Evolutionary conservation across 345 rosid species (phyloP).

Genomic region (Citrus trifoliata): DNA sequence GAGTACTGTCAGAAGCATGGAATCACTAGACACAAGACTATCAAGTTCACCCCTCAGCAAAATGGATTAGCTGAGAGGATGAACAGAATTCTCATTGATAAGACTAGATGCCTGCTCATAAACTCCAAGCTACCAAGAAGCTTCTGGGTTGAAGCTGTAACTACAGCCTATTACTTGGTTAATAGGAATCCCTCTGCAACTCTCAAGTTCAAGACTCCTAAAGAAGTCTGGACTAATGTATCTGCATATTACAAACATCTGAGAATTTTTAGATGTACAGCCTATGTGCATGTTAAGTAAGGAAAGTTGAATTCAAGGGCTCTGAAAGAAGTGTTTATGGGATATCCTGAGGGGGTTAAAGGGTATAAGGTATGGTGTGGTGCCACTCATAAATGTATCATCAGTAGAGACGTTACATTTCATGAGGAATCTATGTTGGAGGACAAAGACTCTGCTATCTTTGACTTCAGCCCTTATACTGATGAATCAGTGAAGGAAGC

Average conservation of each 20-base stretch:
- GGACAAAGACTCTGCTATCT: rapidly evolving
- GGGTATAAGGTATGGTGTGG: too few species aligned
- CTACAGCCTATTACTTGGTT: background rate
- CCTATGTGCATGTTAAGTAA: too few species aligned
- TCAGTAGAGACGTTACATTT: background rate
- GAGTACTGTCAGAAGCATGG: background rate
- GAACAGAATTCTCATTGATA: background rate
- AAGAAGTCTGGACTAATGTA: background rate
- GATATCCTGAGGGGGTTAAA: too few species aligned
- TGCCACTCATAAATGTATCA: background rate
- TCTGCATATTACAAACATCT: too few species aligned
- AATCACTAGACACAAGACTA: background rate
- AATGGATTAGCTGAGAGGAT: too few species aligned
- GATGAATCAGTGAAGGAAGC: too few species aligned
- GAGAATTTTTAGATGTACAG: background rate
- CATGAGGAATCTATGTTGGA: background rate
- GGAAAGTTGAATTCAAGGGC: too few species aligned
- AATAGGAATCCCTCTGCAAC: background rate
- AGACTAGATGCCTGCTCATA: rapidly evolving
- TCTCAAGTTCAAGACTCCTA: background rate
- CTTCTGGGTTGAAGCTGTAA: background rate
- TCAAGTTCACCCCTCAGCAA: too few species aligned
- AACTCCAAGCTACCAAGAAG: too few species aligned
- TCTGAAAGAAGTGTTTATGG: too few species aligned
- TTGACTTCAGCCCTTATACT: rapidly evolving